Conservation (phyloP, 768 basidiomycete species). For the Boletus huronensis region DNA sequence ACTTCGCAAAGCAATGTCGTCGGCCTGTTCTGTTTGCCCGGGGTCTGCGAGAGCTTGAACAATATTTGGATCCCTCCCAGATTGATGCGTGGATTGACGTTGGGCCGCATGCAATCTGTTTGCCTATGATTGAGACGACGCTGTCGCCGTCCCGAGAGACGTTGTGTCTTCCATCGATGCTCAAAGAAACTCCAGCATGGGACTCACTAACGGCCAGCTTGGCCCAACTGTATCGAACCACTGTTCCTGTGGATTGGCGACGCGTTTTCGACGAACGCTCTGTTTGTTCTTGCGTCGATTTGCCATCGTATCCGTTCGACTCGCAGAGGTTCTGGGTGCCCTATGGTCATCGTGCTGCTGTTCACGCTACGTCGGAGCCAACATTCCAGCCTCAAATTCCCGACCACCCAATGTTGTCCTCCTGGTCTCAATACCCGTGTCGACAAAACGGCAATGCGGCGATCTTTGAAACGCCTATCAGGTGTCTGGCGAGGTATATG, state of each 20-base stretch:
- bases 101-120: constrained; percentile 55
- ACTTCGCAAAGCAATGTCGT: constrained; percentile 57
- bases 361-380: not conserved
- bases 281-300: constrained; percentile 40
- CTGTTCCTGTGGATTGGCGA: constrained; percentile 50
- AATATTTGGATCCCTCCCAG: constrained; percentile 22
- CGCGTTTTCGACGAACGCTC: constrained; percentile 47
- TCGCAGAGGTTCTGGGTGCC: constrained; percentile 55
- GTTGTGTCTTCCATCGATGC: constrained; percentile 48
- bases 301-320: constrained; percentile 65
- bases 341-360: constrained; percentile 33
- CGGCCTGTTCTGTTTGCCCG: constrained; percentile 53
- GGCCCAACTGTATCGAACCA: constrained; percentile 44
- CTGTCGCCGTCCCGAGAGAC: constrained; percentile 29
- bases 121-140: constrained; percentile 51
- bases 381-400: constrained; percentile 4
- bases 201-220: constrained; percentile 44
- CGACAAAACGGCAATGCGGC: constrained; percentile 34
- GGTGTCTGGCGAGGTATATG: constrained; percentile 42
- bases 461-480: constrained; percentile 53
- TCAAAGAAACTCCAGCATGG: constrained; percentile 44
- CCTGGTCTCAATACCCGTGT: constrained; percentile 44
- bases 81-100: constrained; percentile 61
- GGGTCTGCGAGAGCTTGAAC: constrained; percentile 43
- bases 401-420: constrained; percentile 36